Evolutionary conservation across 2,329 filamentous ascomycete species (phyloP).

Genomic region (Beauveria varroae): DNA sequence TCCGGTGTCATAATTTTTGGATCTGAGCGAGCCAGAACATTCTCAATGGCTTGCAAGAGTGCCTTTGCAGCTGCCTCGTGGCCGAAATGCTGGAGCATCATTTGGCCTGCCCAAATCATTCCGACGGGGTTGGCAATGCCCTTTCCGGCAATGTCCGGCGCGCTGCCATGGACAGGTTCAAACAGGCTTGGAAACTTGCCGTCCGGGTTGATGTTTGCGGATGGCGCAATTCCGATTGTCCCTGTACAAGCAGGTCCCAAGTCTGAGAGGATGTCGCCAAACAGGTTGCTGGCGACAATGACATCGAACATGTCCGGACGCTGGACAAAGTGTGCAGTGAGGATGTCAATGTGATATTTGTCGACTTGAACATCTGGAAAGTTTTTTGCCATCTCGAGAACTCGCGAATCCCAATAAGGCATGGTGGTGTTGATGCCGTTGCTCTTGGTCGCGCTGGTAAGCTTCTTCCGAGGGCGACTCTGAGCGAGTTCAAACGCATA

Average conservation of each 20-base stretch:
- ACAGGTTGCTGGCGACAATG: slow-evolving; percentile 56
- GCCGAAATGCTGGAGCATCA: slow-evolving; percentile 20
- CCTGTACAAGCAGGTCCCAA: slow-evolving; percentile 63
- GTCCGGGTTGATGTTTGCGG: slow-evolving; percentile 57
- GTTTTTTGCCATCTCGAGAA: slow-evolving; percentile 42
- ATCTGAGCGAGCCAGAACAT: slow-evolving; percentile 45
- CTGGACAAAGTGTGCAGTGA: slow-evolving; percentile 57
- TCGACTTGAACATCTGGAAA: slow-evolving; percentile 53
- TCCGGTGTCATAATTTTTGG: slow-evolving; percentile 23
- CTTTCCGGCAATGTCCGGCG: slow-evolving; percentile 67
- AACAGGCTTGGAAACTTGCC: slow-evolving; percentile 51
- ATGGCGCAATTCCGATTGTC: slow-evolving; percentile 66
- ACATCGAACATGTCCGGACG: slow-evolving; percentile 53
- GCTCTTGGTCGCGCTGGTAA: slow-evolving; percentile 60
- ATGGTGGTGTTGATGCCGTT: slow-evolving; percentile 61
- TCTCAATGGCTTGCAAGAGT: slow-evolving; percentile 54
- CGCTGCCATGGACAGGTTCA: slow-evolving; percentile 68
- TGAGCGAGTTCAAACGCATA: slow-evolving; percentile 59
- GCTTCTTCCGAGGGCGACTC: slow-evolving; percentile 47
- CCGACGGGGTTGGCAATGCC: slow-evolving; percentile 67
- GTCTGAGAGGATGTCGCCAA: slow-evolving; percentile 63
- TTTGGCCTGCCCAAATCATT: slow-evolving; percentile 62
- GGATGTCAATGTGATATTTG: slow-evolving; percentile 60
- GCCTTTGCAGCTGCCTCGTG: slow-evolving; percentile 35
- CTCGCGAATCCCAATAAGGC: slow-evolving; percentile 61